Base-by-base conservation (phyloP, 345 rosid genomes). In the Arabidopsis thaliana region DNA sequence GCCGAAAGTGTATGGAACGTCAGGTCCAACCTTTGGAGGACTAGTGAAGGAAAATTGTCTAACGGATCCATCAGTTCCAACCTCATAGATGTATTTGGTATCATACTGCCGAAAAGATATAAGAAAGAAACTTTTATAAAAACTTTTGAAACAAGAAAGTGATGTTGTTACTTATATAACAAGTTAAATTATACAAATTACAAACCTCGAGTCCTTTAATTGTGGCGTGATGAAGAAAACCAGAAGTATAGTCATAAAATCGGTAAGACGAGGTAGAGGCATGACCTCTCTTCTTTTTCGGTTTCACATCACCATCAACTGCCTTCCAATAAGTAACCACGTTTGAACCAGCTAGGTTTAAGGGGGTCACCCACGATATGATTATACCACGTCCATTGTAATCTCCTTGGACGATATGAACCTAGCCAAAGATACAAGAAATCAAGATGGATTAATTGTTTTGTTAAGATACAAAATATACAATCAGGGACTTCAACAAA, bases 1-100 rank as follows among this genome's bases (percentile, higher is more conserved):
- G 14, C 93, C 93, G 72, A 86, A 88, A 12, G 93, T 85, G 67
- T 86, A 84, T 0, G 91, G 91, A 46, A 77, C 90, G 73, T 86
- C 89, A 2, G 93, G 93, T 40, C 91, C 93, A 9, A 84, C 79
- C 7, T 77, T 64, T 0, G 89, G 91, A 71, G 93, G 93, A 11
- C 86, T 88, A 1, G 52, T 61, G 55, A 86, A 86, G 73, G 72
- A 73, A 74, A 88, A 88, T 59, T 60, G 73, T 44, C 91, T 65
- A 7, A 67, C 81, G 8, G 84, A 61, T 37, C 72, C 16, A 48
- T 59, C 82, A 20, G 73, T 55, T 49, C 93, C 91, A 5, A 86
- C 81, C 57, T 73, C 80, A 38, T 88, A 88, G 64, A 77, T 82
- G 74, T 88, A 88, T 34, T 84, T 83, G 32, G 89, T 85, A 64